Conservation (phyloP, 441 rosid species). For the Metrosideros polymorpha region DNA sequence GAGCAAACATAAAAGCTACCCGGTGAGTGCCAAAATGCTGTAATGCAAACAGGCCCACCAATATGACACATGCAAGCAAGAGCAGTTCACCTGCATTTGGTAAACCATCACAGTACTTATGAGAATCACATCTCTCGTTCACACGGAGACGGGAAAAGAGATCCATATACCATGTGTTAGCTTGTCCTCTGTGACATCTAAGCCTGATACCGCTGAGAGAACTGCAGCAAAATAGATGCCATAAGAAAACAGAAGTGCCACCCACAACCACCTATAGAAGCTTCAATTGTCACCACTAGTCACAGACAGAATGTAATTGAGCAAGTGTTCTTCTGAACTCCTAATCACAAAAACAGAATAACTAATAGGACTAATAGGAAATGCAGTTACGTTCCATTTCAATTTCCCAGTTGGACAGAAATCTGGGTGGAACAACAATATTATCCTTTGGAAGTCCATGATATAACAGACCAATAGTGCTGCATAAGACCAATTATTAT, state of each 20-base stretch:
- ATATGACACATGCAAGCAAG: conserved; percentile 66
- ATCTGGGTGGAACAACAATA: neutral
- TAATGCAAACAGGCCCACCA: conserved; percentile 87
- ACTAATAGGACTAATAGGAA: neutral
- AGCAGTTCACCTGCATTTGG: conserved; percentile 39
- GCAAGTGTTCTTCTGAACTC: neutral
- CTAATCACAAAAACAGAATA: neutral
- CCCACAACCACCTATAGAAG: neutral
- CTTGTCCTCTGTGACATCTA: conserved; percentile 38
- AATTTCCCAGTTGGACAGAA: neutral
- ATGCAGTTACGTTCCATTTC: neutral
- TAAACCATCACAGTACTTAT: neutral
- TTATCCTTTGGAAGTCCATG: neutral
- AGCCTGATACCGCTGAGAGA: conserved; percentile 78
- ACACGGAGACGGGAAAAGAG: neutral
- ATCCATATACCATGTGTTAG: conserved; percentile 37
- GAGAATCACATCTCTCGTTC: neutral
- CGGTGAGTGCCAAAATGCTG: conserved; percentile 85
- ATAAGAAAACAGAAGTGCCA: neutral
- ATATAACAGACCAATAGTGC: neutral
- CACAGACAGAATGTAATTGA: neutral
- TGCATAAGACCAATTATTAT: neutral
- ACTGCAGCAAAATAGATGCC: conserved; percentile 40
- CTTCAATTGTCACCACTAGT: neutral
- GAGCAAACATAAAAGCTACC: conserved; percentile 89